phyloP scores from a whole-genome alignment of 306 rosid species.

The Corylus avellana region DNA sequence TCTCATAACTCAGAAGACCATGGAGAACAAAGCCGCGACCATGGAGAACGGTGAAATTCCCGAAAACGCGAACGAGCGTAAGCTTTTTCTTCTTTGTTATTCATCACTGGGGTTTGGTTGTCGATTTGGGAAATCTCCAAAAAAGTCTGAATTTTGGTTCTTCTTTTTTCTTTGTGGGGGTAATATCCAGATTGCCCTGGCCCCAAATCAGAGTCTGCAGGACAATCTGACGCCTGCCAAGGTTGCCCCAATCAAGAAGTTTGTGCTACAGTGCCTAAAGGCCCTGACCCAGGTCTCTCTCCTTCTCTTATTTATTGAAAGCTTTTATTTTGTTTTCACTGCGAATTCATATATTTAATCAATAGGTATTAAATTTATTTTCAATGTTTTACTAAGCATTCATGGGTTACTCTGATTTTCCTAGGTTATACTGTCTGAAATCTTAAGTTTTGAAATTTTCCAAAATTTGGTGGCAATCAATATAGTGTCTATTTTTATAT shows the following conservation, averaged over 20 bases:
- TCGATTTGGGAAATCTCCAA: not conserved
- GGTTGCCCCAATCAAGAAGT: constrained; percentile 90
- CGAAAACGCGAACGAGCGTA: constrained; percentile 88
- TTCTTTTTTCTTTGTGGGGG: not conserved
- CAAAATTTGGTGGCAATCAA: not conserved
- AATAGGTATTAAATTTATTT: not conserved
- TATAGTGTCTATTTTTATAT: not conserved
- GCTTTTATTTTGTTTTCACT: not conserved
- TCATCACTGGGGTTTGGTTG: not conserved
- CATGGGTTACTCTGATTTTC: not conserved
- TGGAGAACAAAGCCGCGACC: not conserved
- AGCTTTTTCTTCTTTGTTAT: constrained; percentile 20
- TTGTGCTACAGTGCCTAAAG: constrained; percentile 93
- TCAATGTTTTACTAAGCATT: not conserved
- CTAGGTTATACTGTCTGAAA: not conserved
- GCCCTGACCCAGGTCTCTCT: constrained; percentile 83
- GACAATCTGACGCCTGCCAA: constrained; percentile 74
- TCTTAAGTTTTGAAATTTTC: not conserved
- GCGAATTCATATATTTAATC: not conserved
- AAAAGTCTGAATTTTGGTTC: not conserved
- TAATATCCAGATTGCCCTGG: constrained; percentile 83
- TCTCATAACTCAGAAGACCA: not conserved
- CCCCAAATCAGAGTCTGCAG: constrained; percentile 79
- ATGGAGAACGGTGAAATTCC: constrained; percentile 83
- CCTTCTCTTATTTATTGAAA: not conserved